Base-by-base conservation (phyloP, 2,329 filamentous ascomycete genomes). In the Tolypocladium tundrense region DNA sequence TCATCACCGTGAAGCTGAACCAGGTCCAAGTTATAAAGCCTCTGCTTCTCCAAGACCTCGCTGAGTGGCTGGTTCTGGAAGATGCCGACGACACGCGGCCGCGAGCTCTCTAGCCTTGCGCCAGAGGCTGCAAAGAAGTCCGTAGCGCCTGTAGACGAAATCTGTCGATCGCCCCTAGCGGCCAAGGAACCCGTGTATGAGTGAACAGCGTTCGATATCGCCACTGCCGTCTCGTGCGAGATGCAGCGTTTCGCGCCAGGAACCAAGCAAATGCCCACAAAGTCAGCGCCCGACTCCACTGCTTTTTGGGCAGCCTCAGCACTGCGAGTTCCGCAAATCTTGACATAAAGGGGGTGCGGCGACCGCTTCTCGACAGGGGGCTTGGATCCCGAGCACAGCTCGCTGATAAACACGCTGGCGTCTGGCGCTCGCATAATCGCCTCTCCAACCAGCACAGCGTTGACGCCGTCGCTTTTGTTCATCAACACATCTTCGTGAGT, bases 1-100 rank as follows among this genome's bases (percentile, higher is more conserved):
- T 99, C 95, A 53, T 87, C 82, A 10, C 94, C 95, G 68, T 99
- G 94, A 2, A 99, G 82, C 69, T 99, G 94, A 8, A 99, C 90
- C 56, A 96, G 76, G 69, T 99, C 94, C 50, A 99, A 82, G 52
- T 81, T 79, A 63, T 96, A 85, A 14, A 85, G 78, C 62, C 83
- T 83, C 65, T 95, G 89, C 70, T 93, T 85, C 61, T 86, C 82
- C 55, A 97, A 78, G 8, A 99, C 80, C 65, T 96, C 91, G 41
- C 84, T 82, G 11, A 99, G 78, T 0, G 93, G 85, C 68, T 97
- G 93, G 70, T 97, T 89, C 66, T 90, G 88, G 76, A 99, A 99
- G 2, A 99, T 93, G 58, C 94, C 94, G 6, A 96, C 94, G 0
- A 99, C 80, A 3, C 94, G 80, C 0, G 93, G 87, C 11, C 88